Evolutionary conservation across 2,329 filamentous ascomycete genomes (phyloP).

Genomic region (Gaeumannomyces tritici): DNA sequence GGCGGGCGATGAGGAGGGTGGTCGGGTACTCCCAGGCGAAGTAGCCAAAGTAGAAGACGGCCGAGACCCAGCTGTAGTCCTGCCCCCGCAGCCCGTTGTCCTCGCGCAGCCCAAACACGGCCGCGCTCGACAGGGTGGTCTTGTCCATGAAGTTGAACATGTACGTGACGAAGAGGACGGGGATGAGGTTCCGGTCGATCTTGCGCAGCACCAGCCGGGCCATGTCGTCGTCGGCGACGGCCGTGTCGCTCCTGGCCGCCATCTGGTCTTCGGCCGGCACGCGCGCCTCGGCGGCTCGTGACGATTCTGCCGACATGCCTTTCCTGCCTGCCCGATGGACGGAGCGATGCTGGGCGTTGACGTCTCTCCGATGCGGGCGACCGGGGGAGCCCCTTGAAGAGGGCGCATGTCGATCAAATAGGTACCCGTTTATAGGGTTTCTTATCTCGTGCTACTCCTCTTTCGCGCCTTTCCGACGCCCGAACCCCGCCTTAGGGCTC

Average conservation of each 20-base stretch:
- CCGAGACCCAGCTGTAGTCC: slow-evolving; percentile 35
- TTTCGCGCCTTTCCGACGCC: no score
- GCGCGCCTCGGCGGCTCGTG: not conserved
- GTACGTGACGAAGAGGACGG: slow-evolving; percentile 47
- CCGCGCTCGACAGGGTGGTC: slow-evolving; percentile 42
- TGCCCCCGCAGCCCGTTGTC: slow-evolving; percentile 33
- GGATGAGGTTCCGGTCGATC: slow-evolving; percentile 45
- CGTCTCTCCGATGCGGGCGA: not conserved
- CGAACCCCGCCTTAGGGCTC: no score
- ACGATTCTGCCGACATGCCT: not conserved
- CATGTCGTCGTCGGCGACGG: slow-evolving; percentile 9
- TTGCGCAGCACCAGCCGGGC: slow-evolving; percentile 31
- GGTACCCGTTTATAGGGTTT: no score
- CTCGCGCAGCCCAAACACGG: slow-evolving; percentile 44
- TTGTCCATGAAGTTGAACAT: slow-evolving; percentile 56
- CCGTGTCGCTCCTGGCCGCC: not conserved
- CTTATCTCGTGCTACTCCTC: no score
- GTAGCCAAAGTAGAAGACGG: slow-evolving; percentile 34
- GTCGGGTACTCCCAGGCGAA: slow-evolving; percentile 24
- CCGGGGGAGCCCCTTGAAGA: no score
- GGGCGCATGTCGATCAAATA: no score
- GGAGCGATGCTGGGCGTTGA: not conserved
- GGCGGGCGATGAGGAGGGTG: slow-evolving; percentile 6
- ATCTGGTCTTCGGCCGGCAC: not conserved
- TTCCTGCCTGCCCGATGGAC: not conserved